These are phyloP conservation scores for Lachancea fermentati DNA, from an alignment of 805 yeast genomes.

Conservation along the genomic window DNA sequence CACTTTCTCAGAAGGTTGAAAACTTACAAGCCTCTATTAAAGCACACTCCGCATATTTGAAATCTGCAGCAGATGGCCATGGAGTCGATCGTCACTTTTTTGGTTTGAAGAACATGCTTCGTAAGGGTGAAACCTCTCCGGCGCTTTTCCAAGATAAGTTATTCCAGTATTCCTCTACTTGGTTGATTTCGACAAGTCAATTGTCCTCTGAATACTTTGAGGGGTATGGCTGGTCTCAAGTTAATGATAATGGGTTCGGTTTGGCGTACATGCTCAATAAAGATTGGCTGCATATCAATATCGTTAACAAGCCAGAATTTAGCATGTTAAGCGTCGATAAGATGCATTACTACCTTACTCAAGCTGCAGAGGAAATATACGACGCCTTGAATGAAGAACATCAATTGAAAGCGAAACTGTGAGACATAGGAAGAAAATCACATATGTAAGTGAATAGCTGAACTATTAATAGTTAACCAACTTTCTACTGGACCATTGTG, in stretches of 20 bases:
- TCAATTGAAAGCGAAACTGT: conserved; percentile 15
- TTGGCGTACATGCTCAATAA: conserved; percentile 88
- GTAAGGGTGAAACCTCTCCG: conserved; percentile 53
- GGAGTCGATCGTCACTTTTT: conserved; percentile 94
- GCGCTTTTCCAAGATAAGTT: conserved; percentile 71
- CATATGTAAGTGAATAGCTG: too few species aligned
- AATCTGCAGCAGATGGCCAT: conserved; percentile 73
- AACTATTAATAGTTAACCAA: too few species aligned
- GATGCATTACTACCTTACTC: conserved; percentile 62
- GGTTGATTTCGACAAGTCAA: conserved; percentile 89
- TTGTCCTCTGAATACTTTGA: conserved; percentile 78
- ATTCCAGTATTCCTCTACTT: conserved; percentile 67
- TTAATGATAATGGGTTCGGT: conserved; percentile 89
- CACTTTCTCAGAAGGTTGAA: conserved; percentile 51
- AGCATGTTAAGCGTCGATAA: conserved; percentile 28
- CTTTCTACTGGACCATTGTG: background rate
- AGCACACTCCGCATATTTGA: conserved; percentile 69
- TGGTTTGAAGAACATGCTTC: conserved; percentile 72
- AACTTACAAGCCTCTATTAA: conserved; percentile 68
- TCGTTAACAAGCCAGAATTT: conserved; percentile 51
- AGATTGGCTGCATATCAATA: conserved; percentile 80
- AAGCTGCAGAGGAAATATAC: conserved; percentile 77
- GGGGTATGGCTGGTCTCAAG: conserved; percentile 96
- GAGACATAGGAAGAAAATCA: conserved; percentile 1
- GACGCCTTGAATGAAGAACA: conserved; percentile 42